Evolutionary conservation across 1,284 basidiomycete species (phyloP), one percentile per base, ranked within the genome.

Genomic region (Malassezia sympodialis): DNA sequence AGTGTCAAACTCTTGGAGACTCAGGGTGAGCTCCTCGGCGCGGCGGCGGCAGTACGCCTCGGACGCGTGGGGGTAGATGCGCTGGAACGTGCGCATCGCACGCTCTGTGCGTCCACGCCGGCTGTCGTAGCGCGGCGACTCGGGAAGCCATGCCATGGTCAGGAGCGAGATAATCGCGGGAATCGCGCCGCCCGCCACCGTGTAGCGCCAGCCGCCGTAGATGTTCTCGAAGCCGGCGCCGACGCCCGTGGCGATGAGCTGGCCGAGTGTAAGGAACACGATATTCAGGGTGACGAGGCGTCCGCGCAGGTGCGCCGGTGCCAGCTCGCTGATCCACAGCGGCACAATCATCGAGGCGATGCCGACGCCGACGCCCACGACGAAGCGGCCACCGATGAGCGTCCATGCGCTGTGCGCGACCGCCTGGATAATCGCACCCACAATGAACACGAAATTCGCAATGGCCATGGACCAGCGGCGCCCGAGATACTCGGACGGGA

Each of bases 301-400:
- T 11, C 76, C 76, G 23, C 77, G 69, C 57, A 71, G 68, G 15
- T 69, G 63, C 27, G 75, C 68, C 0, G 76, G 76, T 8, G 76
- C 67, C 1, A 77, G 54, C 58, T 78, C 77, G 44, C 66, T 69
- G 53, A 77, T 74, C 61, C 75, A 77, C 17, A 76, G 51, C 6
- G 76, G 76, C 6, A 74, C 69, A 21, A 75, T 63, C 42, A 67
- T 68, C 2, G 69, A 69, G 12, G 76, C 73, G 2, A 75, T 66
- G 1, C 73, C 68, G 49, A 76, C 72, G 12, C 70, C 76, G 19
- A 76, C 45, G 6, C 77, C 78, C 15, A 78, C 70, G 10, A 79
- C 51, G 30, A 78, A 63, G n/a, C 77, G 69, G 17, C 74, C 77
- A 23, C 70, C 75, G 44, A 75, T 65, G 42, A 77, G 62, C 55